A percentile compares a stretch with the other conserved stretches of the same genome.
Evolutionary conservation across 73 alveolate genomes (phyloP).

Genomic region (Tetrahymena malaccensis): DNA sequence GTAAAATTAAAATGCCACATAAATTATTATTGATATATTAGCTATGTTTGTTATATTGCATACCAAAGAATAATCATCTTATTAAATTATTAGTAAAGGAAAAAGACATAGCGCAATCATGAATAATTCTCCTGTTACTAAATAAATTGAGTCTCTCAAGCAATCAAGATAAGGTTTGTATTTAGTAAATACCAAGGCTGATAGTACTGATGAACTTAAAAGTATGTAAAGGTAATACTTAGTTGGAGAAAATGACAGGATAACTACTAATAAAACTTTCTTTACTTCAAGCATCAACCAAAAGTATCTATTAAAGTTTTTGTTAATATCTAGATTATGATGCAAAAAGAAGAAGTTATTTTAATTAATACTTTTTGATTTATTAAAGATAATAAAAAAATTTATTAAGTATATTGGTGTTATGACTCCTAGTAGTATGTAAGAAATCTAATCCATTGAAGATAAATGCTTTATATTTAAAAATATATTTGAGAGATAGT

Average conservation of each 20-base stretch:
- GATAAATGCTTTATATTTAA: too few species aligned
- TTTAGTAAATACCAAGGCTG: background rate
- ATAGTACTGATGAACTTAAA: background rate
- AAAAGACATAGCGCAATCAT: background rate
- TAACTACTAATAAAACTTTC: background rate
- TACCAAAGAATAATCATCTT: background rate
- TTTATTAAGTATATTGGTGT: too few species aligned
- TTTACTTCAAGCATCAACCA: background rate
- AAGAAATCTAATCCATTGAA: background rate
- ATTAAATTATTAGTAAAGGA: background rate
- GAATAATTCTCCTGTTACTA: background rate
- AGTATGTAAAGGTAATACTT: background rate
- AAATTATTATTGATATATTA: background rate
- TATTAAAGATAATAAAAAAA: too few species aligned
- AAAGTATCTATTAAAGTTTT: background rate
- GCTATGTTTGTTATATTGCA: background rate
- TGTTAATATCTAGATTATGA: too few species aligned
- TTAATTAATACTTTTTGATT: background rate
- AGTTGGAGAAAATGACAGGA: background rate
- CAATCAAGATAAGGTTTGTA: background rate
- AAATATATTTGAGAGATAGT: too few species aligned
- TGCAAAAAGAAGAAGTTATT: too few species aligned
- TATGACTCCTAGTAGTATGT: background rate
- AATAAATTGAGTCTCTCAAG: background rate
- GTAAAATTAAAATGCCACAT: background rate